phyloP scores from a whole-genome alignment of 2,329 filamentous ascomycete genomes.

The Teratosphaeria nubilosa region DNA sequence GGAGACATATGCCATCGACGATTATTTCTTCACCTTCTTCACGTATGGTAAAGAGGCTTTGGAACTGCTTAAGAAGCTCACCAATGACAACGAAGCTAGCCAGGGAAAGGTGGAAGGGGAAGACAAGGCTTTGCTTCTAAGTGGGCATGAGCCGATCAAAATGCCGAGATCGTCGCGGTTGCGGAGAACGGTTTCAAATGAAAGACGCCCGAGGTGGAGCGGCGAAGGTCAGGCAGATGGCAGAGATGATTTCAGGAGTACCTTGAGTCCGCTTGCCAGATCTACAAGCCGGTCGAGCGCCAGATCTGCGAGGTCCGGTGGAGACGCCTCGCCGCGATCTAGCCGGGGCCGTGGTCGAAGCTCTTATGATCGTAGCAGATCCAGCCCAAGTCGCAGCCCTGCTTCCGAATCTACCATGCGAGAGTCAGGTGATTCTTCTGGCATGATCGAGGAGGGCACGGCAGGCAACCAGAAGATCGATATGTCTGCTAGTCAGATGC shows the following conservation, averaged over 20 bases:
- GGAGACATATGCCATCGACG: constrained; percentile 89
- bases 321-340: constrained; percentile 11
- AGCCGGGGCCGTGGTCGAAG: constrained; percentile 25
- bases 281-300: neutral
- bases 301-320: neutral
- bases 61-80: constrained; percentile 61
- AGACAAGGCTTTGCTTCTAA: neutral
- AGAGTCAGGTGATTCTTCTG: constrained; percentile 64
- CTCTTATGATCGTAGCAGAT: constrained; percentile 32
- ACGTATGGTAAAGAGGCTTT: constrained; percentile 75
- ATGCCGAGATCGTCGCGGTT: neutral
- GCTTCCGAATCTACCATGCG: constrained; percentile 45
- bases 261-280: neutral
- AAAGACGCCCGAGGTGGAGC: constrained; percentile 30
- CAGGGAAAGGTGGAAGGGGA: constrained; percentile 7
- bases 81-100: constrained; percentile 49
- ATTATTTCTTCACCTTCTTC: constrained; percentile 98
- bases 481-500: constrained; percentile 78
- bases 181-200: neutral
- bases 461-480: constrained; percentile 9
- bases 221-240: constrained; percentile 20
- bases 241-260: neutral
- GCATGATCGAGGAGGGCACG: constrained; percentile 21
- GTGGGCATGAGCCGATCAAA: neutral
- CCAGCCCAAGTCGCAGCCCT: constrained; percentile 53